These are phyloP conservation scores for Lachnellula occidentalis DNA, from an alignment of 2,329 filamentous ascomycete species.

Conservation along the genomic window DNA sequence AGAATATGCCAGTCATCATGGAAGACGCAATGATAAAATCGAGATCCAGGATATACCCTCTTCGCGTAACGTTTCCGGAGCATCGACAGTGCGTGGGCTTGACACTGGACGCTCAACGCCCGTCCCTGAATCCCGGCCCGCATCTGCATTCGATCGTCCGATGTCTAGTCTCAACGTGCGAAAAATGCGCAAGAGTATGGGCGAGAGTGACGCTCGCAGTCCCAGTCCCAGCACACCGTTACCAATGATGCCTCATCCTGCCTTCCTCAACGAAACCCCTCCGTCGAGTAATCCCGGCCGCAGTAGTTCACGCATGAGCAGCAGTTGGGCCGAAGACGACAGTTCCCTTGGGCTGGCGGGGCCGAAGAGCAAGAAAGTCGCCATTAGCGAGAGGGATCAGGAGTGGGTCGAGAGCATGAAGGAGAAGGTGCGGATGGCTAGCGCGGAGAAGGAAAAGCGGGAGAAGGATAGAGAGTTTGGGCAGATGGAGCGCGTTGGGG, in stretches of 20 bases:
- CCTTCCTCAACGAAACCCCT: slow-evolving; percentile 12
- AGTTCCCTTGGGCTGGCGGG: slow-evolving; percentile 64
- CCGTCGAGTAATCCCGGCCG: slow-evolving; percentile 4
- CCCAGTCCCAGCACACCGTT: slow-evolving; percentile 25
- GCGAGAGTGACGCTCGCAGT: slow-evolving; percentile 13
- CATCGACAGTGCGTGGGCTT: slow-evolving; percentile 19
- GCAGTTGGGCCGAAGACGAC: slow-evolving; percentile 54
- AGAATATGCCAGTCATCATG: slow-evolving; percentile 89
- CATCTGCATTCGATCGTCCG: slow-evolving; percentile 22
- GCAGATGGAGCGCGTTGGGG: slow-evolving; percentile 64
- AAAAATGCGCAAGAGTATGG: slow-evolving; percentile 25
- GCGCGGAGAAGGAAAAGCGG: slow-evolving; percentile 47
- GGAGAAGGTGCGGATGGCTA: slow-evolving; percentile 69
- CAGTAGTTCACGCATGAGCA: slow-evolving; percentile 40
- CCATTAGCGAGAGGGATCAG: slow-evolving; percentile 66
- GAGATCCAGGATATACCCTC: slow-evolving; percentile 50
- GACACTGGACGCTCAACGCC: slow-evolving; percentile 37
- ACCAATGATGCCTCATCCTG: slow-evolving; percentile 6
- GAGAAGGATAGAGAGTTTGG: slow-evolving; percentile 40
- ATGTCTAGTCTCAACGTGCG: slow-evolving; percentile 25
- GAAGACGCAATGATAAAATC: slow-evolving; percentile 59
- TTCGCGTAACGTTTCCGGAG: slow-evolving; percentile 29
- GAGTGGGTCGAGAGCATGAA: slow-evolving; percentile 82
- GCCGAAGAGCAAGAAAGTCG: slow-evolving; percentile 57
- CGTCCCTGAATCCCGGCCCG: slow-evolving; percentile 16